Evolutionary conservation across 164 flowering plant genomes (phyloP), one percentile per base, ranked within the genome.

Genomic region (Chimonanthus salicifolius): DNA sequence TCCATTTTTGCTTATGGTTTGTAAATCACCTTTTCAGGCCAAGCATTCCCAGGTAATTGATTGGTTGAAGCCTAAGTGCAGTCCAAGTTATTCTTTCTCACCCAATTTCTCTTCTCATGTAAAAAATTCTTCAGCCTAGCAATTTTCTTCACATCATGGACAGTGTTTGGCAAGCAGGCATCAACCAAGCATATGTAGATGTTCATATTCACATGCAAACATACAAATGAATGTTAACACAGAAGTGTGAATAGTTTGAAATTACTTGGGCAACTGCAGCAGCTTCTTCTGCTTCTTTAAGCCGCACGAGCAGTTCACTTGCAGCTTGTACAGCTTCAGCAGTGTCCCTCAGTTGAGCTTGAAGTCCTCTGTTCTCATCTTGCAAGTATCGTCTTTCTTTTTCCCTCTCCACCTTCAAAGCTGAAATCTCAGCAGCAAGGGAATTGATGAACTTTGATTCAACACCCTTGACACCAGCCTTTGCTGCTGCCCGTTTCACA

Each of bases 321-420:
- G 99, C 99, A 66, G 99, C 99, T 74, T 94, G 97, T 50, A 96
- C 94, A 74, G 99, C 98, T 79, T 95, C 99, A 74, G 94, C 98
- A 58, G 99, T 96, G 82, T 96, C 99, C 75, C 91, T 83, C 73
- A 96, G 75, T 78, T 96, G 98, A 74, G 94, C 82, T 70, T 88
- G 92, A 70, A 96, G 95, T 18, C 88, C 94, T 80, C 79, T 94
- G 71, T 87, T 94, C 82, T 96, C 98, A 76, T 94, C 97, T 82
- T 88, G 89, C 62, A 87, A 75, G 72, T 90, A 86, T 46, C 85
- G 78, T 72, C 88, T 89, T 77, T 94, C 99, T 71, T 86, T 90
- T 63, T 92, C 99, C 77, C 84, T 87, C 79, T 91, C 97, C 20
- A 82, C 92, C 82, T 82, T 92, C 49, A 95, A 65, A 2, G 92